These are phyloP conservation scores for Penicillium turbatum DNA, from an alignment of 495 filamentous ascomycete genomes.

Conservation along the genomic window DNA sequence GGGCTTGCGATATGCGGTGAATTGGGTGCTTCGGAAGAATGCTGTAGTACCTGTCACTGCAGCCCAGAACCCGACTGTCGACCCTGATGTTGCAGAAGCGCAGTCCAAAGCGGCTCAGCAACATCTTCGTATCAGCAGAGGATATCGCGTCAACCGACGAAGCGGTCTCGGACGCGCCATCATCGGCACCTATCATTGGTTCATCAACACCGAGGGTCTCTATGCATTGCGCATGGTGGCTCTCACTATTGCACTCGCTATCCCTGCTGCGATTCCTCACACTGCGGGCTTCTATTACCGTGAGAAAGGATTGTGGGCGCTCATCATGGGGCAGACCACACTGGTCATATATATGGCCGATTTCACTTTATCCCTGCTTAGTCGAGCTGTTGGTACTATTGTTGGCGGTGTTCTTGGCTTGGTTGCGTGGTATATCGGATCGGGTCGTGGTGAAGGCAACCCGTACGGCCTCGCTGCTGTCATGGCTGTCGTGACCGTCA, in stretches of 20 bases:
- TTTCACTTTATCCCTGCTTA: slow-evolving; percentile 36
- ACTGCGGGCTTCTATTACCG: slow-evolving; percentile 44
- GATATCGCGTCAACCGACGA: slow-evolving; percentile 22
- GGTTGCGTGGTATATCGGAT: slow-evolving; percentile 46
- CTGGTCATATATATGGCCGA: slow-evolving; percentile 44
- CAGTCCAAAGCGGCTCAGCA: slow-evolving; percentile 27
- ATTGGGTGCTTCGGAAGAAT: slow-evolving; percentile 17
- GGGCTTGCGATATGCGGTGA: slow-evolving; percentile 24
- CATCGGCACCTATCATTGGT: slow-evolving; percentile 28
- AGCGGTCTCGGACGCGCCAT: slow-evolving; percentile 21
- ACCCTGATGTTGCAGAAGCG: slow-evolving; percentile 24
- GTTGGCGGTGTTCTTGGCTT: slow-evolving; percentile 38
- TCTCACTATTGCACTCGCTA: slow-evolving; percentile 39
- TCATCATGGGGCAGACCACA: slow-evolving; percentile 46
- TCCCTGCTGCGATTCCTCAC: slow-evolving; percentile 35
- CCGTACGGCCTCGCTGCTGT: slow-evolving; percentile 39
- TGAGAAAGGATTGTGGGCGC: slow-evolving; percentile 43
- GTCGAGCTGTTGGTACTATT: slow-evolving; percentile 32
- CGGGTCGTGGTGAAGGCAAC: slow-evolving; percentile 39
- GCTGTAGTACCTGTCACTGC: slow-evolving; percentile 17
- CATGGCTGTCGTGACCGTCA: slow-evolving; percentile 29
- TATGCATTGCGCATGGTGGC: slow-evolving; percentile 38
- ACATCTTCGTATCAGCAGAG: slow-evolving; percentile 28
- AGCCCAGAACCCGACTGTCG: slow-evolving; percentile 6
- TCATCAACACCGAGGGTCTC: slow-evolving; percentile 33